Conservation (phyloP, 768 basidiomycete species). For the Boletus insuetus region DNA sequence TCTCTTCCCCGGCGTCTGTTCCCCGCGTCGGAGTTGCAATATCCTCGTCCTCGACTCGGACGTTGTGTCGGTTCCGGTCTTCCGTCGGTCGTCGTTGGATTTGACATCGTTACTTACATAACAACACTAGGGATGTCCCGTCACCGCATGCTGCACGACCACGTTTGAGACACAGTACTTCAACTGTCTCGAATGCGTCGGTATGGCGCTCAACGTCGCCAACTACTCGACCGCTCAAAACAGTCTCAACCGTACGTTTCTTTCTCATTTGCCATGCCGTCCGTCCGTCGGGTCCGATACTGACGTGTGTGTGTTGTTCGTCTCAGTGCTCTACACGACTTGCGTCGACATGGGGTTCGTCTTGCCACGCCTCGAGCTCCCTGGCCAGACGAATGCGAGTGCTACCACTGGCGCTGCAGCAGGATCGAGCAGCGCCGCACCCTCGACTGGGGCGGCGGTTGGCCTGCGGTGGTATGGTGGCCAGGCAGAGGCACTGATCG, state of each 20-base stretch:
- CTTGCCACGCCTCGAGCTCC: conserved; percentile 22
- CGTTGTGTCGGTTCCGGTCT: too few species aligned
- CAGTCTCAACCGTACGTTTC: conserved; percentile 35
- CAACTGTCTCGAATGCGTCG: conserved; percentile 43
- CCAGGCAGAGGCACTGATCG: neutral
- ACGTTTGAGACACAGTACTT: conserved; percentile 40
- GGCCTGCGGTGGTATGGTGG: neutral
- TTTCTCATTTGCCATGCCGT: too few species aligned
- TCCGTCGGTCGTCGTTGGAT: too few species aligned
- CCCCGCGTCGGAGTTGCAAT: conserved; percentile 7
- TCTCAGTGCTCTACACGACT: conserved; percentile 22
- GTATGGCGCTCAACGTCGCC: conserved; percentile 18
- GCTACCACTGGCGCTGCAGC: too few species aligned
- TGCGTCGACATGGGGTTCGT: conserved; percentile 27
- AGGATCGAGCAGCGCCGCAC: neutral
- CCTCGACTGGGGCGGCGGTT: neutral
- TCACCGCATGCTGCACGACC: conserved; percentile 38
- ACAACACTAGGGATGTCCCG: conserved; percentile 30
- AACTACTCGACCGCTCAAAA: conserved; percentile 32
- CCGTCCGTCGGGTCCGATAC: too few species aligned
- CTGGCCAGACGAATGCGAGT: conserved; percentile 22
- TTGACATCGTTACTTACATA: too few species aligned
- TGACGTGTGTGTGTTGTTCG: too few species aligned
- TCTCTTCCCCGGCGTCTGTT: neutral
- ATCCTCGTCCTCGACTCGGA: too few species aligned